phyloP scores from a whole-genome alignment of 129 eudicot species.

The Sambucus nigra region DNA sequence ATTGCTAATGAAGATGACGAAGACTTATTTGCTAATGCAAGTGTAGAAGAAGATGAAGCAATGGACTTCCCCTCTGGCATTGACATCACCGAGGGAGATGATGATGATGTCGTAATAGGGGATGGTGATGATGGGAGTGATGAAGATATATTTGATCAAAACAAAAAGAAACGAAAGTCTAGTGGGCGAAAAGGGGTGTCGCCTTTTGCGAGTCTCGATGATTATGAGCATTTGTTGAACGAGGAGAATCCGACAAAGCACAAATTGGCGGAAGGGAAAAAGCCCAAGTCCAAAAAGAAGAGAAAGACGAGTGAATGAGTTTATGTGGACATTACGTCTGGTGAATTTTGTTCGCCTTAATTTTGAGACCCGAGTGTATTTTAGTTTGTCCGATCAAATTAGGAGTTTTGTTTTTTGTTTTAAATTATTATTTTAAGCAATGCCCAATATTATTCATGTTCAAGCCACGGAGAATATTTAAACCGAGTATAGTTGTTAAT shows the following conservation, averaged over 20 bases:
- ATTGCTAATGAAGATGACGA: conserved; percentile 70
- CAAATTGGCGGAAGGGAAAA: conserved; percentile 24
- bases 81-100: conserved; percentile 20
- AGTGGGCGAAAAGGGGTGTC: conserved; percentile 32
- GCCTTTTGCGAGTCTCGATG: conserved; percentile 92
- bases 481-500: too few relatives aligned
- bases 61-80: conserved; percentile 43
- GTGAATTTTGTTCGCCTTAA: background rate
- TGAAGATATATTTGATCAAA: conserved; percentile 25
- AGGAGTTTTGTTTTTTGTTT: too few relatives aligned
- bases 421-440: too few relatives aligned
- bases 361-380: too few relatives aligned
- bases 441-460: too few relatives aligned
- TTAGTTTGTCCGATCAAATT: too few relatives aligned
- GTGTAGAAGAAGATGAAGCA: conserved; percentile 43
- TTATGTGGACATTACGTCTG: background rate
- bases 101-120: conserved; percentile 10
- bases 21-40: conserved; percentile 58
- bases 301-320: conserved; percentile 18
- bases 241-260: conserved; percentile 16
- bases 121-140: conserved; percentile 9
- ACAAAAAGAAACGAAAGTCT: conserved; percentile 41
- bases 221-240: conserved; percentile 66
- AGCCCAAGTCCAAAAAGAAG: conserved; percentile 43
- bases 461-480: too few relatives aligned